Percentiles rank a stretch among this genome's conserved stretches.
Conservation (phyloP, 2,329 filamentous ascomycete genomes). For the Colletotrichum lentis region DNA sequence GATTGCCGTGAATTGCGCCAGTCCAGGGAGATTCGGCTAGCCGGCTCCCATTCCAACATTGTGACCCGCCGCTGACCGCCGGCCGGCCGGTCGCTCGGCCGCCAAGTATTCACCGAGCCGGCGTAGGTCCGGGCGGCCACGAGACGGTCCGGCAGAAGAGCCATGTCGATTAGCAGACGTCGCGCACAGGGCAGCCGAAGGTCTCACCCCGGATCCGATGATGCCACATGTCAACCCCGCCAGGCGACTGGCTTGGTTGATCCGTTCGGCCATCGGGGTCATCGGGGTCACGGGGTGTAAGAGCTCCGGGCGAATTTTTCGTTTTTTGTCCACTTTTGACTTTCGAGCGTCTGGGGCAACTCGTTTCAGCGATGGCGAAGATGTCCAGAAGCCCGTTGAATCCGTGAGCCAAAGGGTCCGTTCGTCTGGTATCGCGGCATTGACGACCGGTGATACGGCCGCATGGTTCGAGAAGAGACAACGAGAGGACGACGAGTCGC, state of each 20-base stretch:
- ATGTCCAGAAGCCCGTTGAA: background rate
- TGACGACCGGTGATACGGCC: background rate
- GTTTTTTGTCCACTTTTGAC: constrained; percentile 4
- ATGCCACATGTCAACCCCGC: constrained; percentile 32
- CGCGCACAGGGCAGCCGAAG: constrained; percentile 30
- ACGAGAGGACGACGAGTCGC: background rate
- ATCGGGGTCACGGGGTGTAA: constrained; percentile 1
- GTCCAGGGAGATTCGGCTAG: background rate
- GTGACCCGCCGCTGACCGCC: background rate
- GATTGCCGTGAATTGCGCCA: background rate
- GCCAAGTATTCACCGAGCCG: constrained; percentile 17
- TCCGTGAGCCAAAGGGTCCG: background rate
- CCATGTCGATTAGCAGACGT: background rate
- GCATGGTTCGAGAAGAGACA: background rate
- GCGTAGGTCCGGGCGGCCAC: constrained; percentile 15
- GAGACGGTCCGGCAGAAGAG: constrained; percentile 4
- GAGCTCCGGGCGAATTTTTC: background rate
- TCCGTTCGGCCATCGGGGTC: constrained; percentile 28
- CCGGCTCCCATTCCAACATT: constrained; percentile 12
- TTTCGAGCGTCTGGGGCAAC: constrained; percentile 14
- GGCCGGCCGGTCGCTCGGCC: background rate
- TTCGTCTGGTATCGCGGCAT: background rate
- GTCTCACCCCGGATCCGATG: constrained; percentile 28
- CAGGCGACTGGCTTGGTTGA: constrained; percentile 28
- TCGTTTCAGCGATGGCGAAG: constrained; percentile 21